phyloP scores from a whole-genome alignment of 2,329 filamentous ascomycete genomes.

The Xylaria sp. region DNA sequence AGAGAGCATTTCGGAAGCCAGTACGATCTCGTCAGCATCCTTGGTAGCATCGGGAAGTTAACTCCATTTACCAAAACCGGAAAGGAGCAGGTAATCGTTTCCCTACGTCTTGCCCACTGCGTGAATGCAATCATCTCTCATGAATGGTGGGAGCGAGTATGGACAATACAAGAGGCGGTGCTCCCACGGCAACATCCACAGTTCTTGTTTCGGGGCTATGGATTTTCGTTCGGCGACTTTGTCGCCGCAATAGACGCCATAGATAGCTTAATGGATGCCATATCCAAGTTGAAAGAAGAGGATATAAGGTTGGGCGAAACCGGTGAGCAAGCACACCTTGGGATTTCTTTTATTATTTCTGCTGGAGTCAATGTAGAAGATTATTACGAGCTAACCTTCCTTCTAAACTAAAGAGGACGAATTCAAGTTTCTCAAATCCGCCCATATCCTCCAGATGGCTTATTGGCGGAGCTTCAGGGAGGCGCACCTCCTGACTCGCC shows the following conservation, averaged over 20 bases:
- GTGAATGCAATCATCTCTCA: background rate
- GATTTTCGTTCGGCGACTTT: background rate
- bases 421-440: too few relatives aligned
- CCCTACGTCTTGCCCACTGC: background rate
- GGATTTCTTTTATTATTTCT: too few relatives aligned
- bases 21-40: background rate
- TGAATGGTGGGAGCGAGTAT: conserved; percentile 2
- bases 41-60: background rate
- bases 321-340: too few relatives aligned
- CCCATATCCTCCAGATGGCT: too few relatives aligned
- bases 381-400: too few relatives aligned
- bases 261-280: too few relatives aligned
- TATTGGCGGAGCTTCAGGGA: too few relatives aligned
- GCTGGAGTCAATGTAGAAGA: too few relatives aligned
- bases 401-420: too few relatives aligned
- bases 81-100: background rate
- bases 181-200: background rate
- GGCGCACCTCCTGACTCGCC: too few relatives aligned
- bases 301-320: too few relatives aligned
- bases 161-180: background rate
- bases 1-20: background rate
- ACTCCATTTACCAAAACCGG: background rate
- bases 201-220: background rate
- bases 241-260: background rate
- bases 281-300: too few relatives aligned